phyloP scores from a whole-genome alignment of 148 eudicot species.

The Cornus florida region DNA sequence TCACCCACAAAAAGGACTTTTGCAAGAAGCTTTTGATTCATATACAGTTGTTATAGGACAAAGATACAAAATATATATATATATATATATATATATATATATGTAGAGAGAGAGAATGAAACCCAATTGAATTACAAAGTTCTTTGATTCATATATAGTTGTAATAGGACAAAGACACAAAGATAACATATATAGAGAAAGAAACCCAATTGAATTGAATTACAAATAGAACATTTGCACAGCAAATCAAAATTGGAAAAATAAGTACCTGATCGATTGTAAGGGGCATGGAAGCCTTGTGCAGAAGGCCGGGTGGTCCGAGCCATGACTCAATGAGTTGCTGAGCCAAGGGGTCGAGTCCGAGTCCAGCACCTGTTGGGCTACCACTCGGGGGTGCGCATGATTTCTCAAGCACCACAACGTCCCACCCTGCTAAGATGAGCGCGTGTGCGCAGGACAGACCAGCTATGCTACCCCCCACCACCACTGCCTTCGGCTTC shows the following conservation, averaged over 20 bases:
- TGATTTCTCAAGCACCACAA: constrained; percentile 69
- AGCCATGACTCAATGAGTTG: constrained; percentile 58
- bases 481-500: constrained; percentile 60
- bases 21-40: too few species aligned
- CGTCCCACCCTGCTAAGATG: constrained; percentile 67
- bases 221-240: too few species aligned
- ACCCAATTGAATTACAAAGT: too few species aligned
- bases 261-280: constrained; percentile 52
- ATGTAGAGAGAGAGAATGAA: neutral
- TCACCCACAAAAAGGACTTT: neutral
- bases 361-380: constrained; percentile 87
- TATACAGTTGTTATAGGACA: too few species aligned
- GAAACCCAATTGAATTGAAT: too few species aligned
- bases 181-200: too few species aligned
- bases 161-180: too few species aligned
- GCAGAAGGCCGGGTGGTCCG: constrained; percentile 26
- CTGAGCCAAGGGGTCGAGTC: constrained; percentile 54
- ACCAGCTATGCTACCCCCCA: constrained; percentile 89
- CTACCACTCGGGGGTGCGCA: constrained; percentile 51
- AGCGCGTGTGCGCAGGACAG: constrained; percentile 69
- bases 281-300: constrained; percentile 46
- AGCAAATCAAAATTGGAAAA: neutral
- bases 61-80: too few species aligned
- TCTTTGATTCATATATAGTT: too few species aligned
- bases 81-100: too few species aligned